phyloP scores from a whole-genome alignment of 306 rosid genomes.

The Rosa multiflora region DNA sequence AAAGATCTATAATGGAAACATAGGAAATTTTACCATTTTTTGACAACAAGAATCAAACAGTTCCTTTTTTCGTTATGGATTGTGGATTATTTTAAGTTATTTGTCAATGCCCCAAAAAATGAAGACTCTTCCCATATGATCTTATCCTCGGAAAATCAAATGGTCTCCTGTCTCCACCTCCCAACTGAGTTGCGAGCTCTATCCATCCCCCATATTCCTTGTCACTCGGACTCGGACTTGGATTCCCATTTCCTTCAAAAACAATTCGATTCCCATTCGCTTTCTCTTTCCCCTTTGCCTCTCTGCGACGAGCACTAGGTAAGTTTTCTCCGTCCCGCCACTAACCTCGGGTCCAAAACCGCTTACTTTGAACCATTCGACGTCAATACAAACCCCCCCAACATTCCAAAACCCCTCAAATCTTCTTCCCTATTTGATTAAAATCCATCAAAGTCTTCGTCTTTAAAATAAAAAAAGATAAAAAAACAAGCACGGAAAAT shows the following conservation, averaged over 20 bases:
- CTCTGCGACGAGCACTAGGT: slow-evolving; percentile 1
- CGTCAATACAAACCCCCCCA: background rate
- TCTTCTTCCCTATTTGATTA: background rate
- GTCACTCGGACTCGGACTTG: background rate
- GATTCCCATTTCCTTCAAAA: background rate
- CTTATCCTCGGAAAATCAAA: background rate
- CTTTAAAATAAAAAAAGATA: background rate
- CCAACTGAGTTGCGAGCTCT: background rate
- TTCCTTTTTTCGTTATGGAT: background rate
- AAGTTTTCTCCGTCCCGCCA: slow-evolving; percentile 10
- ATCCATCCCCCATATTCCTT: background rate
- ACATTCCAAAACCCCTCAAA: background rate
- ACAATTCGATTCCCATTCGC: background rate
- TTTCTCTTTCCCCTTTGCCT: background rate
- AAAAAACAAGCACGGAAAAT: background rate
- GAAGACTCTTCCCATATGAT: background rate
- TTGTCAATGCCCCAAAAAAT: background rate
- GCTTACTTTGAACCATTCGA: background rate
- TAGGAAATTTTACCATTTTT: background rate
- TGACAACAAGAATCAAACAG: background rate
- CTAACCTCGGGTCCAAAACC: background rate
- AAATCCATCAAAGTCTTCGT: background rate
- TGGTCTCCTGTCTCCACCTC: background rate
- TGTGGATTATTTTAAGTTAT: background rate
- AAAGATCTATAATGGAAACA: background rate